Evolutionary conservation across 1,284 basidiomycete species (phyloP).

Genomic region (Vanrija humicola): DNA sequence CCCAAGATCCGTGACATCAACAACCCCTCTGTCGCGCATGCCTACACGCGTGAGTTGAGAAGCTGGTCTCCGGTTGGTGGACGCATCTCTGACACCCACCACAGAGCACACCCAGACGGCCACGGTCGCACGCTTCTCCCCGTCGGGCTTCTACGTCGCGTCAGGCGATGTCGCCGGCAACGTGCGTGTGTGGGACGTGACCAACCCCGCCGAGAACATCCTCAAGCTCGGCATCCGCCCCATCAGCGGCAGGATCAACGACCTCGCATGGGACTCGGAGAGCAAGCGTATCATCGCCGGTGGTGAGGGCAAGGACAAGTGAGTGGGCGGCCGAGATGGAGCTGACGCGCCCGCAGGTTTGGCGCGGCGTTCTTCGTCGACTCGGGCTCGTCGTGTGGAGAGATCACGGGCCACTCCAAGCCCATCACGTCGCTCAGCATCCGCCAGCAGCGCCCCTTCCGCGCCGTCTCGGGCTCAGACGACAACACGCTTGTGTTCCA

Average conservation of each 20-base stretch:
- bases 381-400: conserved; percentile 84
- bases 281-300: conserved; percentile 93
- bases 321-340: conserved; percentile 22
- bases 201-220: conserved; percentile 71
- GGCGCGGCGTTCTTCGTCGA: conserved; percentile 85
- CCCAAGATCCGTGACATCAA: conserved; percentile 61
- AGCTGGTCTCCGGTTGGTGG: not conserved
- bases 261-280: conserved; percentile 94
- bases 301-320: conserved; percentile 92
- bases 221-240: conserved; percentile 82
- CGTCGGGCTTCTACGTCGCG: conserved; percentile 92
- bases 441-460: conserved; percentile 81
- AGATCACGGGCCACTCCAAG: conserved; percentile 91
- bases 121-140: conserved; percentile 86
- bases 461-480: conserved; percentile 82
- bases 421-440: conserved; percentile 88
- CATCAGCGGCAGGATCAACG: conserved; percentile 79
- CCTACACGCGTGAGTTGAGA: conserved; percentile 41
- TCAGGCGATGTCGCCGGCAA: conserved; percentile 77
- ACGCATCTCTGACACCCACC: conserved; percentile 6
- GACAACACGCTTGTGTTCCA: conserved; percentile 75
- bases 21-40: conserved; percentile 37
- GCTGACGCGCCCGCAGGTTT: conserved; percentile 55
- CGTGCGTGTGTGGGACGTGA: conserved; percentile 89
- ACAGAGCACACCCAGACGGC: conserved; percentile 76